These are phyloP conservation scores for Trichoderma atrobrunneum DNA, from an alignment of 2,329 filamentous ascomycete species.

Conservation along the genomic window DNA sequence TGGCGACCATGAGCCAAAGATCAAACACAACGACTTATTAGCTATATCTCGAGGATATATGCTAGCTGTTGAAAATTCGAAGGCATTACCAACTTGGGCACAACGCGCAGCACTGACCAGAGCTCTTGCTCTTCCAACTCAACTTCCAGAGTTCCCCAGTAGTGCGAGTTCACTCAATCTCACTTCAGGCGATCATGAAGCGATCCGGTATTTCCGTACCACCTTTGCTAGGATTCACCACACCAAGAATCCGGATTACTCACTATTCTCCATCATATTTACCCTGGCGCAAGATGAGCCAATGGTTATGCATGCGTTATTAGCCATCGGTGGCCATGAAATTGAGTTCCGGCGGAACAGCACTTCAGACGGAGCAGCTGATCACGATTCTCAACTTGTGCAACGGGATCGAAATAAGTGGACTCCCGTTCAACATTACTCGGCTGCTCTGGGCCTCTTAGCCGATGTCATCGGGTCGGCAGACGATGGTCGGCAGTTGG, in stretches of 20 bases:
- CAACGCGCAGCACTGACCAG: slow-evolving; percentile 14
- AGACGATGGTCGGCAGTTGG: slow-evolving; percentile 23
- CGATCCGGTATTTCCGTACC: slow-evolving; percentile 37
- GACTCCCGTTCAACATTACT: slow-evolving; percentile 32
- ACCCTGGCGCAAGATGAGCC: slow-evolving; percentile 31
- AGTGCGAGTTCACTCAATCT: slow-evolving; percentile 28
- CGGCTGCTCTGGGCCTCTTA: slow-evolving; percentile 32
- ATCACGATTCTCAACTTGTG: background rate
- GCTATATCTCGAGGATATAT: slow-evolving; percentile 6
- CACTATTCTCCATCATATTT: slow-evolving; percentile 36
- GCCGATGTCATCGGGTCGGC: slow-evolving; percentile 28
- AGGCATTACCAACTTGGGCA: slow-evolving; percentile 9
- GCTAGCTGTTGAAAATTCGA: slow-evolving; percentile 1
- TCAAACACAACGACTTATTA: slow-evolving; percentile 5
- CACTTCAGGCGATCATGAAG: slow-evolving; percentile 33
- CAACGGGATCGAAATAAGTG: slow-evolving; percentile 8
- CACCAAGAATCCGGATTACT: slow-evolving; percentile 38
- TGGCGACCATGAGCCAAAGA: slow-evolving; percentile 30
- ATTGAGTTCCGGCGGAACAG: slow-evolving; percentile 28
- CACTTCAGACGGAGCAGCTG: background rate
- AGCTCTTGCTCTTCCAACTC: slow-evolving; percentile 17
- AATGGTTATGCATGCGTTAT: slow-evolving; percentile 38
- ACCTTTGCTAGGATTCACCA: slow-evolving; percentile 35
- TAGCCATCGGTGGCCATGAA: slow-evolving; percentile 34
- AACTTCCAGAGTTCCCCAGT: slow-evolving; percentile 19